phyloP scores from a whole-genome alignment of 352 stramenopile genomes.

The Globisporangium mamillatum region DNA sequence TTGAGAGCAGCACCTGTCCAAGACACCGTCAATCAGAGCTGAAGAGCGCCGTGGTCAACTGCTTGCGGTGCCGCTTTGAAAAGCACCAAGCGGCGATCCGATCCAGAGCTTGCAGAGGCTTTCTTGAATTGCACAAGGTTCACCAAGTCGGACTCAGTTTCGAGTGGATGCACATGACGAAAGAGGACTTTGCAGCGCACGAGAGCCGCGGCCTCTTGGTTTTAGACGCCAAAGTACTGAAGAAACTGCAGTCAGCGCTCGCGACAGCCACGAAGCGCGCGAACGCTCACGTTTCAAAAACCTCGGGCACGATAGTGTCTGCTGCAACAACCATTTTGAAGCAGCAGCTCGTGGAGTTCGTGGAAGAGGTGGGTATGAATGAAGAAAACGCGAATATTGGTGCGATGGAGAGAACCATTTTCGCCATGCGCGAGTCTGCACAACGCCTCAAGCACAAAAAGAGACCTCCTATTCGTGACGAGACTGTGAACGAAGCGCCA shows the following conservation, averaged over 20 bases:
- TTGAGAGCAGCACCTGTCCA: neutral
- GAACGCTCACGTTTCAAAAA: slow-evolving; percentile 9
- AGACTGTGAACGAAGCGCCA: slow-evolving; percentile 1
- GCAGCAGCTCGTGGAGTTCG: slow-evolving; percentile 33
- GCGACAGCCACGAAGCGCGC: slow-evolving; percentile 19
- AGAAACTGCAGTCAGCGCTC: slow-evolving; percentile 25
- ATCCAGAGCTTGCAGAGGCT: slow-evolving; percentile 11
- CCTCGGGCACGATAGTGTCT: neutral
- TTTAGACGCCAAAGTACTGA: slow-evolving; percentile 37
- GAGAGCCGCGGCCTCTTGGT: slow-evolving; percentile 42
- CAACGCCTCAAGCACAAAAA: slow-evolving; percentile 16
- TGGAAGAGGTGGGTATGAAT: slow-evolving; percentile 23
- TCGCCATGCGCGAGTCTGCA: slow-evolving; percentile 7
- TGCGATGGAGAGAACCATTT: neutral
- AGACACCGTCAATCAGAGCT: slow-evolving; percentile 1
- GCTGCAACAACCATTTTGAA: slow-evolving; percentile 9
- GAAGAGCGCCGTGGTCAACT: slow-evolving; percentile 7
- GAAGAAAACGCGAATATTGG: neutral
- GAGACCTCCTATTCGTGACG: slow-evolving; percentile 1
- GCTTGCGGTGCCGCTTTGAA: slow-evolving; percentile 27
- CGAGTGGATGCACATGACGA: slow-evolving; percentile 58
- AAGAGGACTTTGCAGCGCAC: slow-evolving; percentile 43
- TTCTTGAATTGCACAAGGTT: slow-evolving; percentile 1
- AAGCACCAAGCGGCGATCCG: slow-evolving; percentile 43
- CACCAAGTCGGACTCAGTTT: neutral